These are phyloP conservation scores for Staphylotrichum tortipilum DNA, from an alignment of 495 filamentous ascomycete genomes.

Conservation along the genomic window DNA sequence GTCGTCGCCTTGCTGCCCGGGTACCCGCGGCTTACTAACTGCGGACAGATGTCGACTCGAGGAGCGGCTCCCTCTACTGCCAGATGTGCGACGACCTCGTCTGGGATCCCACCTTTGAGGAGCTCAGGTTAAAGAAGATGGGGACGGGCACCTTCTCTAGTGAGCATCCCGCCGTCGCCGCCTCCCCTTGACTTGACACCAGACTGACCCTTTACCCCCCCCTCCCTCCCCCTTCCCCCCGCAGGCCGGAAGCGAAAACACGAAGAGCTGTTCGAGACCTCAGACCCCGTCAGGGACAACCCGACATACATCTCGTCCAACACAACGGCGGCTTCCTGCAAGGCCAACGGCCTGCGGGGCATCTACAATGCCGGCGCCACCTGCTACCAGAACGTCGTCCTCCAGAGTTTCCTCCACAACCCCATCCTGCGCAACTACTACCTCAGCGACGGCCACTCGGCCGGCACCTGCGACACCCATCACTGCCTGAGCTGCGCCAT, in stretches of 20 bases:
- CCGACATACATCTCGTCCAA: slow-evolving; percentile 51
- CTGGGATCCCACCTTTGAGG: slow-evolving; percentile 77
- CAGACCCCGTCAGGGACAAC: slow-evolving; percentile 47
- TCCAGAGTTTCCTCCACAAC: slow-evolving; percentile 83
- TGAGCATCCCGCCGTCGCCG: slow-evolving; percentile 4
- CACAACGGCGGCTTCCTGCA: slow-evolving; percentile 55
- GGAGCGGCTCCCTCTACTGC: slow-evolving; percentile 68
- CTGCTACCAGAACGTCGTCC: slow-evolving; percentile 86
- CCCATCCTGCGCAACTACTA: slow-evolving; percentile 79
- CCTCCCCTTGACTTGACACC: not conserved
- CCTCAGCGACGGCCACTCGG: slow-evolving; percentile 72
- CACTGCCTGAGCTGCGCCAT: slow-evolving; percentile 81
- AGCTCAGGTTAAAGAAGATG: slow-evolving; percentile 52
- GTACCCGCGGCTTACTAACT: slow-evolving; percentile 9
- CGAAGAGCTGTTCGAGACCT: slow-evolving; percentile 44
- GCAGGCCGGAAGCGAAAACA: slow-evolving; percentile 49
- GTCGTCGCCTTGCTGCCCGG: not conserved
- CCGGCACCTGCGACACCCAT: slow-evolving; percentile 52
- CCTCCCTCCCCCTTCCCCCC: no score
- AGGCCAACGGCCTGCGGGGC: slow-evolving; percentile 67
- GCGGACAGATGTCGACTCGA: slow-evolving; percentile 69
- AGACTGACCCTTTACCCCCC: not conserved
- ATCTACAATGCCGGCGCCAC: slow-evolving; percentile 91
- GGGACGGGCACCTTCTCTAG: slow-evolving; percentile 43
- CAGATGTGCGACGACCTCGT: slow-evolving; percentile 78